phyloP scores from a whole-genome alignment of 2,329 filamentous ascomycete genomes.

The Fusarium oxysporum region DNA sequence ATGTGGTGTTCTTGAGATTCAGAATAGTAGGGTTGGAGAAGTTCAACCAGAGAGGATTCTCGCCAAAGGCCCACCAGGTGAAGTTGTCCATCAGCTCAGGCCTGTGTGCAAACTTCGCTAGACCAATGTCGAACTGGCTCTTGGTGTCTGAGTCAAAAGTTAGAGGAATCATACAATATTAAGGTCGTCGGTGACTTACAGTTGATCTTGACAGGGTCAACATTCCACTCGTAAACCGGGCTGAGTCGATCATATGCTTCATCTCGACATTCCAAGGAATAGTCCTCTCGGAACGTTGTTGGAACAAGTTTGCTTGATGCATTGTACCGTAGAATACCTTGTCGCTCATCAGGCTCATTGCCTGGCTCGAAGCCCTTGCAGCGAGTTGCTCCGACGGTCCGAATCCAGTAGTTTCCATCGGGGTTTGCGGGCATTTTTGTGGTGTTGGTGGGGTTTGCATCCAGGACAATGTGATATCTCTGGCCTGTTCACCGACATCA shows the following conservation, averaged over 20 bases:
- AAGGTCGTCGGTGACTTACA: not conserved
- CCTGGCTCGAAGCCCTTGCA: not conserved
- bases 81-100: not conserved
- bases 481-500: not conserved
- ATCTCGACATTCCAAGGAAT: not conserved
- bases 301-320: not conserved
- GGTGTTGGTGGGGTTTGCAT: not conserved
- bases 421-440: not conserved
- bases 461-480: not conserved
- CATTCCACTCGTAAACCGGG: not conserved
- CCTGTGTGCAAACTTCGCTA: not conserved
- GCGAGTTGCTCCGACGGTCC: not conserved
- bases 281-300: not conserved
- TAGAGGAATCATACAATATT: not conserved
- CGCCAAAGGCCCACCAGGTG: constrained; percentile 7
- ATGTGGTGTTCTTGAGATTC: constrained; percentile 4
- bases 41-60: constrained; percentile 27
- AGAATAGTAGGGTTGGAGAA: constrained; percentile 27
- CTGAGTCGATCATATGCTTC: not conserved
- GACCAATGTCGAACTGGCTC: not conserved
- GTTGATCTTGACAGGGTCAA: not conserved
- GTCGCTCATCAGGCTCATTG: not conserved
- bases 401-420: constrained; percentile 1
- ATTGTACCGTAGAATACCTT: not conserved
- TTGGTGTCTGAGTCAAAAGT: not conserved